Percentiles rank a stretch among this genome's conserved stretches.
Evolutionary conservation across 805 yeast species (phyloP).

Genomic region (Wickerhamomyces bisporus): DNA sequence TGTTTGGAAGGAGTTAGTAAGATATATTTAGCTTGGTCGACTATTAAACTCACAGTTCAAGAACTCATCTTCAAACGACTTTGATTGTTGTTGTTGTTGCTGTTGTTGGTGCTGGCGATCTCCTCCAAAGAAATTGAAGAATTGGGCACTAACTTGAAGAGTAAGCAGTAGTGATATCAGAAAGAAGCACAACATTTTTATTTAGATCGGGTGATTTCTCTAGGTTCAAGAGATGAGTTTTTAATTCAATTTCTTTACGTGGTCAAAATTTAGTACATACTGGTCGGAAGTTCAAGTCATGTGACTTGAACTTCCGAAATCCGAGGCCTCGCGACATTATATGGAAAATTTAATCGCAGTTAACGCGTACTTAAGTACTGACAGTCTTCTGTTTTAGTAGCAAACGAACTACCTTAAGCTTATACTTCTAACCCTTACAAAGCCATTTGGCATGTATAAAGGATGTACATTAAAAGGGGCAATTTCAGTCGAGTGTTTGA

Average conservation of each 20-base stretch:
- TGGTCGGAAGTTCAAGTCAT: not conserved
- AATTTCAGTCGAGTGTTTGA: conserved; percentile 65
- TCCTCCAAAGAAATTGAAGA: conserved; percentile 40
- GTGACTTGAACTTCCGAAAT: not conserved
- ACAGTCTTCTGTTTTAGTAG: not conserved
- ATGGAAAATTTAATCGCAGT: not conserved
- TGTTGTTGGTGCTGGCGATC: conserved; percentile 34
- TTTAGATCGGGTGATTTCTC: no score
- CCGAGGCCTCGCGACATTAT: not conserved
- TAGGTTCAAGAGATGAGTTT: not conserved
- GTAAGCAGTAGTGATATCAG: conserved; percentile 6
- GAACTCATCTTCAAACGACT: conserved; percentile 30
- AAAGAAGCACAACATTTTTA: not conserved
- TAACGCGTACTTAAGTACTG: no score
- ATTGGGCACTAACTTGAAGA: conserved; percentile 27
- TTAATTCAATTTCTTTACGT: no score
- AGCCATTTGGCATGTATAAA: not conserved
- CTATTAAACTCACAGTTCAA: conserved; percentile 28
- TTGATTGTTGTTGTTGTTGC: conserved; percentile 28
- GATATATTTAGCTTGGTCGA: no score
- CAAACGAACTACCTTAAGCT: no score
- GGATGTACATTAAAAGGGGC: conserved; percentile 72
- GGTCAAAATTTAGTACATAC: no score
- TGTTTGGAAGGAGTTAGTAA: conserved; percentile 3
- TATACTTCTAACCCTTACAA: no score